These are phyloP conservation scores for Nakazawaea sp. DNA, from an alignment of 805 yeast genomes.

Conservation along the genomic window DNA sequence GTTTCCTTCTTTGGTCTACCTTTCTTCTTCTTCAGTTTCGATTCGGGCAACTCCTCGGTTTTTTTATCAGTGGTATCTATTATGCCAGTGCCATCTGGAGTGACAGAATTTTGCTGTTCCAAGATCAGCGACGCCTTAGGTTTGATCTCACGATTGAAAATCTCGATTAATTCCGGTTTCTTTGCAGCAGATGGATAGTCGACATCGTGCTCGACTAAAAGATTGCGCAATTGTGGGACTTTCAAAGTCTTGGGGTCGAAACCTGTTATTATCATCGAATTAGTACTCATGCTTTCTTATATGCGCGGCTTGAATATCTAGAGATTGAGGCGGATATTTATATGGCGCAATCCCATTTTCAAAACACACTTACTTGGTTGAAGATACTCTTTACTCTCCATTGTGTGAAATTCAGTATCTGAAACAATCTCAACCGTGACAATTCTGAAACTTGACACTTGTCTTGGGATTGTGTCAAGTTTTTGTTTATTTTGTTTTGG, in stretches of 20 bases:
- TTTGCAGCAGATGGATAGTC: slow-evolving; percentile 55
- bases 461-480: neutral
- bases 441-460: neutral
- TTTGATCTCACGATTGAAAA: slow-evolving; percentile 49
- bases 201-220: slow-evolving; percentile 59
- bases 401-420: slow-evolving; percentile 8
- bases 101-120: slow-evolving; percentile 18
- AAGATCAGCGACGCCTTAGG: slow-evolving; percentile 40
- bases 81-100: slow-evolving; percentile 19
- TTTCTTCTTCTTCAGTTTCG: slow-evolving; percentile 5
- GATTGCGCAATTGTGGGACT: slow-evolving; percentile 63
- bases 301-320: too few relatives aligned
- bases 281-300: too few relatives aligned
- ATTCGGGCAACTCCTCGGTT: slow-evolving; percentile 10
- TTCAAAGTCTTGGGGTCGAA: slow-evolving; percentile 63
- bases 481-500: neutral
- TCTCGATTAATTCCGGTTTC: slow-evolving; percentile 55
- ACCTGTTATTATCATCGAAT: too few relatives aligned
- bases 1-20: slow-evolving; percentile 4
- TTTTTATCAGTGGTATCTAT: slow-evolving; percentile 7
- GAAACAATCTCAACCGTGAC: neutral
- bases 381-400: slow-evolving; percentile 30
- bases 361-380: slow-evolving; percentile 21
- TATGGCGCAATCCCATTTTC: neutral
- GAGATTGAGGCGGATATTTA: too few relatives aligned